Conservation (phyloP, 441 rosid genomes). For the Aquilaria agallochum region DNA sequence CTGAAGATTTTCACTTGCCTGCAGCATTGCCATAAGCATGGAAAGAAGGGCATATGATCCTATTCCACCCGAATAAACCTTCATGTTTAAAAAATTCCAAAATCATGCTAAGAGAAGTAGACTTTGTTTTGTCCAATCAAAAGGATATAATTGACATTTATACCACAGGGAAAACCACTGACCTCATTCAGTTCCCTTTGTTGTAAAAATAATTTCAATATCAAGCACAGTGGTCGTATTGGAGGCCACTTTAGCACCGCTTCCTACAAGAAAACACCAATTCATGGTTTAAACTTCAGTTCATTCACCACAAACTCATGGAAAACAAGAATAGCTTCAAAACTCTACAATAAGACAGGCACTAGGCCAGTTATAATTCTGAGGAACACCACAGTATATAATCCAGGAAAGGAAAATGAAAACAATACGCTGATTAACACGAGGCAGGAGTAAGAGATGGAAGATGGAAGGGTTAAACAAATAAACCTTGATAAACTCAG, state of each 20-base stretch:
- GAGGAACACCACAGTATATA: no score
- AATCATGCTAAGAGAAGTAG: slow-evolving; percentile 16
- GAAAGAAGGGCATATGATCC: slow-evolving; percentile 90
- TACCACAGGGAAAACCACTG: slow-evolving; percentile 12
- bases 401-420: no score
- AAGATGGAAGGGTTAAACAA: not conserved
- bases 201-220: slow-evolving; percentile 86
- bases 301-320: not conserved
- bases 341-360: no score
- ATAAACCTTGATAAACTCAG: slow-evolving; percentile 85
- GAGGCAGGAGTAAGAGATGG: no score
- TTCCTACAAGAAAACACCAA: slow-evolving; percentile 39
- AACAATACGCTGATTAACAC: no score
- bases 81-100: slow-evolving; percentile 20
- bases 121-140: not conserved
- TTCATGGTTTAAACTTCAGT: not conserved
- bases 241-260: slow-evolving; percentile 71
- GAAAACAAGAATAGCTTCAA: not conserved
- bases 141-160: not conserved
- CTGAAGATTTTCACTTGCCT: slow-evolving; percentile 32
- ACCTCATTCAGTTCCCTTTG: slow-evolving; percentile 97
- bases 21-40: slow-evolving; percentile 82
- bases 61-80: slow-evolving; percentile 93
- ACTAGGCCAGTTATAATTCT: no score
- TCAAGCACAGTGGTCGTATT: slow-evolving; percentile 74